Percentiles rank a stretch among this genome's conserved stretches.
phyloP scores from a whole-genome alignment of 495 filamentous ascomycete species.

The Usnea hakonensis region DNA sequence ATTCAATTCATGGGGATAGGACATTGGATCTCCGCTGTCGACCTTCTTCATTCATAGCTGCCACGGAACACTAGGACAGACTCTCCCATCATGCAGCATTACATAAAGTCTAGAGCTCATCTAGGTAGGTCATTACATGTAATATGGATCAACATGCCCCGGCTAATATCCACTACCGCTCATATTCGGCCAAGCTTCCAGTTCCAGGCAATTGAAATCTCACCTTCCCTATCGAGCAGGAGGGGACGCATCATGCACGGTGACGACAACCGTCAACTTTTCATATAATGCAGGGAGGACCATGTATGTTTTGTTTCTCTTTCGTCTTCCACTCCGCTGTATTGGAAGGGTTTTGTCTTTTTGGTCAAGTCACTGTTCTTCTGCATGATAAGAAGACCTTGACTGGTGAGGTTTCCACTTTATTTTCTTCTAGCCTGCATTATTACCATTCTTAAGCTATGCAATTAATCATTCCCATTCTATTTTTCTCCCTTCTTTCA shows the following conservation, averaged over 20 bases:
- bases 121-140: neutral
- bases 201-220: neutral
- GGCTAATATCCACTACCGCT: too few species aligned
- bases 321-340: neutral
- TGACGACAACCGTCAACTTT: neutral
- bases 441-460: neutral
- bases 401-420: neutral
- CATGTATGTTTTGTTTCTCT: neutral
- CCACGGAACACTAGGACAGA: neutral
- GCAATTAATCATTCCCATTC: neutral
- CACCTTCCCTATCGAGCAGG: neutral
- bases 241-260: neutral
- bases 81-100: neutral
- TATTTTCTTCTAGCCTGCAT: neutral
- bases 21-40: neutral
- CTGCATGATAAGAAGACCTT: neutral
- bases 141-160: too few species aligned
- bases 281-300: neutral
- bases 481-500: neutral
- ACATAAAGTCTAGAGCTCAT: neutral
- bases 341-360: neutral
- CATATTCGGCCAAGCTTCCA: too few species aligned
- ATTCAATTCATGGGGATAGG: too few species aligned
- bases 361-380: neutral
- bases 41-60: neutral